Evolutionary conservation across 352 stramenopile species (phyloP).

Genomic region (Globisporangium recalcitrans): DNA sequence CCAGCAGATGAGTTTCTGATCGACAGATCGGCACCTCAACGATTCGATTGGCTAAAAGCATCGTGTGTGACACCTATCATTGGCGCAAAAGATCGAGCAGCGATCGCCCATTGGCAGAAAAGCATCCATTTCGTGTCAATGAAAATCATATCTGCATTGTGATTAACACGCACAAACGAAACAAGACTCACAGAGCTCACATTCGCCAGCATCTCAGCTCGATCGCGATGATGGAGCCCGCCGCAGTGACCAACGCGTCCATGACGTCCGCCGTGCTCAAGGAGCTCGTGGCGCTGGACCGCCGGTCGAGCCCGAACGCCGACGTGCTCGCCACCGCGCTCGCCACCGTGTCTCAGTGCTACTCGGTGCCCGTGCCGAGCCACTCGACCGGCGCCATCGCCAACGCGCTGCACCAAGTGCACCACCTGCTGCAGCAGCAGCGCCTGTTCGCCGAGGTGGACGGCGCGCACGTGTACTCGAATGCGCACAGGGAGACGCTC

Average conservation of each 20-base stretch:
- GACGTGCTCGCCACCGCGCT: constrained; percentile 35
- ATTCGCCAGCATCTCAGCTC: background rate
- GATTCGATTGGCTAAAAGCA: too few species aligned
- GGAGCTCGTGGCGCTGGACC: constrained; percentile 14
- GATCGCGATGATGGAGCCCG: background rate
- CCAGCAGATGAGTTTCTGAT: too few species aligned
- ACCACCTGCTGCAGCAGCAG: constrained; percentile 35
- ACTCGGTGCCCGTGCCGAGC: constrained; percentile 42
- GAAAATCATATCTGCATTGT: background rate
- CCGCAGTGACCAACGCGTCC: constrained; percentile 4
- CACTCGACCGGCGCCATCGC: constrained; percentile 29
- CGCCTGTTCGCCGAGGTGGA: constrained; percentile 25
- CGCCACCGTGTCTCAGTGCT: constrained; percentile 35
- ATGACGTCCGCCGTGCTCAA: constrained; percentile 13
- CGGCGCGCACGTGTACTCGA: constrained; percentile 15
- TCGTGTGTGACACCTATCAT: too few species aligned
- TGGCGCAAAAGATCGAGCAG: too few species aligned
- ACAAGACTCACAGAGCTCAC: background rate
- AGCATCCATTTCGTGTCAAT: background rate
- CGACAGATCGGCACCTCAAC: too few species aligned
- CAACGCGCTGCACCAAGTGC: constrained; percentile 33
- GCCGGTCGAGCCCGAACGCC: constrained; percentile 22
- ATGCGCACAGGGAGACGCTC: constrained; percentile 27
- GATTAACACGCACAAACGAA: background rate
- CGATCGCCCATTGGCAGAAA: too few species aligned